These are phyloP conservation scores for Rhizomucor miehei DNA, from an alignment of 371 early-diverging fungal species.

Conservation along the genomic window DNA sequence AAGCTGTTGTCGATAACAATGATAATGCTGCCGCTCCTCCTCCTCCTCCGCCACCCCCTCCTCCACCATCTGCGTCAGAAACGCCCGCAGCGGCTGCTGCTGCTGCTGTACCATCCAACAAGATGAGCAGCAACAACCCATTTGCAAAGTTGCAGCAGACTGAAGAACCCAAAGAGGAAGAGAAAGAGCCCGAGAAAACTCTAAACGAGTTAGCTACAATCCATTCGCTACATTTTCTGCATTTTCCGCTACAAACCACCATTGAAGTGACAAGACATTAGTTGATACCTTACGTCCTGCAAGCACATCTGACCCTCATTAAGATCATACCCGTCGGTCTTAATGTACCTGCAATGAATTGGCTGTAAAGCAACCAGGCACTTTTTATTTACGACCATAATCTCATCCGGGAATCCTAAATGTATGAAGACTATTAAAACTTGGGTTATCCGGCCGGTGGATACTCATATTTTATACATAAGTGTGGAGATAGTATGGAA, in stretches of 20 bases:
- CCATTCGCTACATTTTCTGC: constrained; percentile 51
- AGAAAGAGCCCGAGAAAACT: constrained; percentile 2
- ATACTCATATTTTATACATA: too few relatives aligned
- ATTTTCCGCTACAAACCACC: constrained; percentile 37
- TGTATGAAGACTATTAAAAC: too few relatives aligned
- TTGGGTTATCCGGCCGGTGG: too few relatives aligned
- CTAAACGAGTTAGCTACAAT: constrained; percentile 50
- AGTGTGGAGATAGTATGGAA: too few relatives aligned
- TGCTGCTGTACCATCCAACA: not conserved
- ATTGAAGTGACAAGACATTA: constrained; percentile 29
- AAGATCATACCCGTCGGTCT: too few relatives aligned
- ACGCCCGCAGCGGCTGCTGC: constrained; percentile 2
- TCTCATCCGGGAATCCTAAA: too few relatives aligned
- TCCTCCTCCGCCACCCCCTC: constrained; percentile 6
- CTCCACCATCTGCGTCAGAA: not conserved
- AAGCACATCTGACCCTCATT: too few relatives aligned
- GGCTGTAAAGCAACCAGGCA: too few relatives aligned
- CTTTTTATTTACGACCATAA: too few relatives aligned
- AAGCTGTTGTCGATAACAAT: not conserved
- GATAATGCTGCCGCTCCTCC: constrained; percentile 6
- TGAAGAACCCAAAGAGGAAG: constrained; percentile 9
- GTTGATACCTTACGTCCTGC: too few relatives aligned
- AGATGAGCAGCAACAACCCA: constrained; percentile 42
- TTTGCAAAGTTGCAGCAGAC: constrained; percentile 41
- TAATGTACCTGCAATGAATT: too few relatives aligned